Conservation (phyloP, 352 stramenopile species). For the Pythium phragmiticola region DNA sequence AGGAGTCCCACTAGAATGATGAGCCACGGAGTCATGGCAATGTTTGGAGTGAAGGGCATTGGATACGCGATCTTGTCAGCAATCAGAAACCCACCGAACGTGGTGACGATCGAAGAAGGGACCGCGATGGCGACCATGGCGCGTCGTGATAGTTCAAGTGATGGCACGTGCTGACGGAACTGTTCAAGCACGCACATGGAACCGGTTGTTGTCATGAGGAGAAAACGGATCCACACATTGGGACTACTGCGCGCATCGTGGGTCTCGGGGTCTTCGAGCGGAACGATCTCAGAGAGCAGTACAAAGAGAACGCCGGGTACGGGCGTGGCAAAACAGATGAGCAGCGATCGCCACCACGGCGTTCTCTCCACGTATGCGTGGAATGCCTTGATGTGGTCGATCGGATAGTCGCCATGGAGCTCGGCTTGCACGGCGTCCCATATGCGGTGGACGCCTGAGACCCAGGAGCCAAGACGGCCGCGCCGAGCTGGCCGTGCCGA, state of each 20-base stretch:
- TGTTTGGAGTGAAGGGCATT: constrained; percentile 36
- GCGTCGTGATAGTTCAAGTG: constrained; percentile 2
- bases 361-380: not conserved
- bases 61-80: constrained; percentile 32
- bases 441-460: not conserved
- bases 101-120: not conserved
- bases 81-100: not conserved
- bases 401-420: constrained; percentile 7
- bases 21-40: constrained; percentile 32
- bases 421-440: constrained; percentile 10
- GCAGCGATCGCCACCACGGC: constrained; percentile 1
- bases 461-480: not conserved
- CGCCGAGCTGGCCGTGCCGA: not conserved
- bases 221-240: constrained; percentile 1
- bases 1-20: constrained; percentile 19
- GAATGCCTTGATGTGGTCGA: constrained; percentile 9
- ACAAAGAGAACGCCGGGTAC: not conserved
- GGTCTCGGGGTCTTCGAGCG: constrained; percentile 7
- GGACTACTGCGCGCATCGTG: constrained; percentile 6
- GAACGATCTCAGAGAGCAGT: not conserved
- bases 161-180: constrained; percentile 18
- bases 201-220: not conserved
- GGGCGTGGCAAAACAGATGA: constrained; percentile 3
- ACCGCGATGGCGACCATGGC: constrained; percentile 1
- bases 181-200: constrained; percentile 16